Conservation (phyloP, 306 rosid species). For the Prunus mume region DNA sequence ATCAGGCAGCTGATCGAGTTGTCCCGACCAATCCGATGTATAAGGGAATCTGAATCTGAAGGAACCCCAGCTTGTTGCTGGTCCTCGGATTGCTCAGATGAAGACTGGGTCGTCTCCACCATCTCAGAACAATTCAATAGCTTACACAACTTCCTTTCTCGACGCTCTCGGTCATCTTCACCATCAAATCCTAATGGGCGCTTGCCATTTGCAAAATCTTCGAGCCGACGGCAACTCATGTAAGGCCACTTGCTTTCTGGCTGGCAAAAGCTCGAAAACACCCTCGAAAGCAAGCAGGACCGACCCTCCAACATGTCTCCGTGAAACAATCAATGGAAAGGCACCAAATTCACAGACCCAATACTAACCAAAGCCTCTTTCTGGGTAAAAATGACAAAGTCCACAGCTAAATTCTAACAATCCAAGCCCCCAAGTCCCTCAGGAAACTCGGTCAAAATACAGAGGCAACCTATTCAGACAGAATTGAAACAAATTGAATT, state of each 20-base stretch:
- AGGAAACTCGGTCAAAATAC: conserved; percentile 31
- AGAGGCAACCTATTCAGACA: conserved; percentile 43
- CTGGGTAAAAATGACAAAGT: conserved; percentile 14
- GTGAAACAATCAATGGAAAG: conserved; percentile 21
- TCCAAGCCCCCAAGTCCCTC: conserved; percentile 35
- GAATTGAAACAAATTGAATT: conserved; percentile 28
- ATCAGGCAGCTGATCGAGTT: conserved; percentile 72
- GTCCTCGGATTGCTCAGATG: conserved; percentile 34
- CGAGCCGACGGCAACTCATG: conserved; percentile 53
- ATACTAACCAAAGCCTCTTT: conserved; percentile 35
- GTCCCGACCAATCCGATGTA: conserved; percentile 61
- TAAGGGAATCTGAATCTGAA: conserved; percentile 61
- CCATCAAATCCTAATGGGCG: conserved; percentile 47
- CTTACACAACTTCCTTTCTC: conserved; percentile 45
- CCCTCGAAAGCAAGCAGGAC: conserved; percentile 57
- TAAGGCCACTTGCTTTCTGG: conserved; percentile 61
- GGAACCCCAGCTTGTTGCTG: conserved; percentile 36
- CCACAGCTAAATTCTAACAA: conserved; percentile 26
- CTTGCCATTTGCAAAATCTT: conserved; percentile 51
- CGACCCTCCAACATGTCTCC: conserved; percentile 90
- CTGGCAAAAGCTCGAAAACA: conserved; percentile 68
- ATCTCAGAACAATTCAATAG: conserved; percentile 36
- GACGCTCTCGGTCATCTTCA: conserved; percentile 35
- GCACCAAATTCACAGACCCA: conserved; percentile 20
- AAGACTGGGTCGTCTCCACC: conserved; percentile 31